Base-by-base conservation (phyloP, 495 filamentous ascomycete species). In the Evernia prunastri region DNA sequence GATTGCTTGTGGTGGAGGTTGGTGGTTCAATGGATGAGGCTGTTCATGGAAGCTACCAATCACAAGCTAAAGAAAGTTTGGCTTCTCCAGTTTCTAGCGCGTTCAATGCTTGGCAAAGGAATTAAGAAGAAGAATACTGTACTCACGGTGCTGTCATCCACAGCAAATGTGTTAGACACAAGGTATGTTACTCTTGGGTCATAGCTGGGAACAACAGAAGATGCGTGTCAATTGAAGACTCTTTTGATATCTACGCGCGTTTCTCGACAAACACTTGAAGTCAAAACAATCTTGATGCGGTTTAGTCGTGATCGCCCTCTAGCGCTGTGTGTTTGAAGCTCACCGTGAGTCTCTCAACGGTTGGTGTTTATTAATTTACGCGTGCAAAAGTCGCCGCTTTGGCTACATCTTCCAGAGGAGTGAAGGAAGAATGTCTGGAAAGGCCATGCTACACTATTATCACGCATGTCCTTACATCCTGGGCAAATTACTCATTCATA, bases 11-110 rank as follows among this genome's bases (percentile, higher is more conserved):
- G 15, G 60, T 43, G 31, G 35, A 53, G 49, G 29, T 56, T 42
- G 39, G 10, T 29, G 35, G 20, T 31, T 31, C 47, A 42, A 10
- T 17, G 4, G 60, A 53, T 18, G 47, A 42, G 20, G 45, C 42
- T 62, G 60, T 62, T 53, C 49, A 13, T 51, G 23, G 23, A 51
- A 51, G 45, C 11, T 31, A 53, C 49, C 49, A 53, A 53, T 53
- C 49, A 31, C 11, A 31, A 53, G 12, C 13, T 43, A 43, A 20
- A 43, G 40, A 18, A 20, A 6, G 40, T 43, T 53, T 15, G 1
- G 13, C 25, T 17, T 27, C 25, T 51, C 29, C 47, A 27, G 25
- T 29, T 25, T 53, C n/a, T 29, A 31, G 49, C 49, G 49, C 25
- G 12, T 27, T 53, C 49, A 31, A 13, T 29, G 27, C 49, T 53